phyloP scores from a whole-genome alignment of 2,329 filamentous ascomycete species.

The Periconia digitata region DNA sequence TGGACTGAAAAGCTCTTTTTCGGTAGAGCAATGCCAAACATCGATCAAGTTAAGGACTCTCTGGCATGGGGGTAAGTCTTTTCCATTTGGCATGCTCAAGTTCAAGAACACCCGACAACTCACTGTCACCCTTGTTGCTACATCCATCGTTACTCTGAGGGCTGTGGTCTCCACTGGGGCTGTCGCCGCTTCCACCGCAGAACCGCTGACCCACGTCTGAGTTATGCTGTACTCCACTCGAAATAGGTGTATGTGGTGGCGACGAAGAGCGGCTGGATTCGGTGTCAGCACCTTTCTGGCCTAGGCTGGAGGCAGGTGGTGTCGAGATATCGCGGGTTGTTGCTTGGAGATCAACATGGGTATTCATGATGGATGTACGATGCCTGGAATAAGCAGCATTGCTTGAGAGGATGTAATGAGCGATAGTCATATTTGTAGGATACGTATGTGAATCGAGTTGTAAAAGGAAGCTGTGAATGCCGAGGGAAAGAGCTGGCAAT shows the following conservation, averaged over 20 bases:
- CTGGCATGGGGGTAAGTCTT: too few species aligned
- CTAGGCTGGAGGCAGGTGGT: background rate
- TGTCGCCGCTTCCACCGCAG: background rate
- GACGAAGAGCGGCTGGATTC: background rate
- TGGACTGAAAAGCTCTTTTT: too few species aligned
- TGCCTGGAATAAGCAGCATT: background rate
- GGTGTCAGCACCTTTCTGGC: background rate
- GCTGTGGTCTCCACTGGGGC: background rate
- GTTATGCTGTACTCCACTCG: too few species aligned
- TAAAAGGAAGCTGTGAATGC: too few species aligned
- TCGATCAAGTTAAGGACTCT: too few species aligned
- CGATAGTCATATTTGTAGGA: slow-evolving; percentile 1
- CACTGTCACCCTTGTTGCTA: background rate
- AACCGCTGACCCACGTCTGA: background rate
- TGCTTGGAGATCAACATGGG: slow-evolving; percentile 1
- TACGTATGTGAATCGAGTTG: background rate
- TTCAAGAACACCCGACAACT: background rate
- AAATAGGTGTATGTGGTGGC: too few species aligned
- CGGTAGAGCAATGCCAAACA: too few species aligned
- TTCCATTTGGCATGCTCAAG: too few species aligned
- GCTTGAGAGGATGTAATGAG: slow-evolving; percentile 1
- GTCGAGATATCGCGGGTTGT: slow-evolving; percentile 1
- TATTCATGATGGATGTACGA: slow-evolving; percentile 2
- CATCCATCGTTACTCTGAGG: background rate
- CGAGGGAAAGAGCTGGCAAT: too few species aligned